phyloP scores from a whole-genome alignment of 306 rosid species.

The Lotus japonicus region DNA sequence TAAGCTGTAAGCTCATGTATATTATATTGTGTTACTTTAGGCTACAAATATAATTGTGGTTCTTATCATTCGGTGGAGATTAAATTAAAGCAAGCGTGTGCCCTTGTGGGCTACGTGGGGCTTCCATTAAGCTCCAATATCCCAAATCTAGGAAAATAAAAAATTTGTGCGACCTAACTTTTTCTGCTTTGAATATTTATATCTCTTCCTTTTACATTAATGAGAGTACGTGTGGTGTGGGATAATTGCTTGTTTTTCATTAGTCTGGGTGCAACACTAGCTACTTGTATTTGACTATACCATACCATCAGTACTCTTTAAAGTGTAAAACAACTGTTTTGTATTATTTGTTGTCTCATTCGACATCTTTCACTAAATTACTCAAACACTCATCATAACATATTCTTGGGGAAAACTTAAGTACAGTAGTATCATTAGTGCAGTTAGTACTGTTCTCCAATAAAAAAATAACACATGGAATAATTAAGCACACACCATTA shows the following conservation, averaged over 20 bases:
- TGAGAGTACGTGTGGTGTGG: background rate
- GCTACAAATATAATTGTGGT: constrained; percentile 36
- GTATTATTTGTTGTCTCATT: background rate
- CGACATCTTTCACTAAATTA: background rate
- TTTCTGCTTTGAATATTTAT: background rate
- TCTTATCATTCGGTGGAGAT: constrained; percentile 16
- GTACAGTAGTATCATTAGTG: too few relatives aligned
- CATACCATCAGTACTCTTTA: background rate
- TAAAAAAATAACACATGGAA: too few relatives aligned
- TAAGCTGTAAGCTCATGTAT: constrained; percentile 21
- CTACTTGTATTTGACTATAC: background rate
- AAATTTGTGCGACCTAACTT: constrained; percentile 24
- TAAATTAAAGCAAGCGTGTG: background rate
- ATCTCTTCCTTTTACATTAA: background rate
- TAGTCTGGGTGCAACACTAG: background rate
- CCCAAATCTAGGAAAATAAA: constrained; percentile 4
- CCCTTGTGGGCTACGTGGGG: constrained; percentile 37
- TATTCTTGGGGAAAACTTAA: too few relatives aligned
- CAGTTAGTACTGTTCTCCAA: too few relatives aligned
- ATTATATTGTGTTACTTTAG: constrained; percentile 26
- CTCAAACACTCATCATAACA: too few relatives aligned
- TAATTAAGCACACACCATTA: too few relatives aligned
- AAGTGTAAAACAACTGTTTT: background rate
- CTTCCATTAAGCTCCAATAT: constrained; percentile 37
- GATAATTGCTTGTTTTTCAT: background rate